Evolutionary conservation across 1,139 yeast species (phyloP).

Genomic region (Geotrichum histeridarum): DNA sequence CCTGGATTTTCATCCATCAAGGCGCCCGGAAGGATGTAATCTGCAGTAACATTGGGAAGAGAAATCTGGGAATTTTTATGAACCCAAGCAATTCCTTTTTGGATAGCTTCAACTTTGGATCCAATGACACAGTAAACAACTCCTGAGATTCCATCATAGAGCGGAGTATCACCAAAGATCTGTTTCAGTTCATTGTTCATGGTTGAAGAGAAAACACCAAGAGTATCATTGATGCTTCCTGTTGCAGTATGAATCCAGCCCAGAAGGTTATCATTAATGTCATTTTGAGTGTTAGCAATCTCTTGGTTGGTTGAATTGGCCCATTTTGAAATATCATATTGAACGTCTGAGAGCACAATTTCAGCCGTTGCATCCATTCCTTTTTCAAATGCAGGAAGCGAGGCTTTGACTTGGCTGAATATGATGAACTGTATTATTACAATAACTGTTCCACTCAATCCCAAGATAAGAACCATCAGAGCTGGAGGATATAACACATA

Average conservation of each 20-base stretch:
- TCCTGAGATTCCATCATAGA: conserved; percentile 53
- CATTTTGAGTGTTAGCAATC: conserved; percentile 42
- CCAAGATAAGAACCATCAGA: conserved; percentile 38
- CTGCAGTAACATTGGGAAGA: conserved; percentile 45
- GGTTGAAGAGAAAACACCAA: conserved; percentile 45
- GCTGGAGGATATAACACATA: conserved; percentile 35
- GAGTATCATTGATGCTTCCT: conserved; percentile 50
- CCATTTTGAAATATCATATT: conserved; percentile 42
- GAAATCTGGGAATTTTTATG: conserved; percentile 55
- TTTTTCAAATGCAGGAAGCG: conserved; percentile 22
- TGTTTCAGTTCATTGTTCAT: conserved; percentile 52
- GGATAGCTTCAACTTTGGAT: conserved; percentile 58
- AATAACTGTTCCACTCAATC: conserved; percentile 42
- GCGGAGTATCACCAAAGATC: conserved; percentile 63
- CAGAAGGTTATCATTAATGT: conserved; percentile 58
- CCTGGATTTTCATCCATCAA: background rate
- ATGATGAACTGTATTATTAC: conserved; percentile 43
- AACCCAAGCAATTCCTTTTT: conserved; percentile 75
- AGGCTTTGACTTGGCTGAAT: conserved; percentile 31
- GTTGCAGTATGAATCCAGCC: conserved; percentile 62
- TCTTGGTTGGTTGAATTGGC: conserved; percentile 47
- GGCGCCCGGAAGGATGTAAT: conserved; percentile 15
- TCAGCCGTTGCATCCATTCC: conserved; percentile 21
- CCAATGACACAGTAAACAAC: conserved; percentile 79
- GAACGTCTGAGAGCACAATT: conserved; percentile 22